These are phyloP conservation scores for Babesia ovata DNA, from an alignment of 169 alveolate species.

Conservation along the genomic window DNA sequence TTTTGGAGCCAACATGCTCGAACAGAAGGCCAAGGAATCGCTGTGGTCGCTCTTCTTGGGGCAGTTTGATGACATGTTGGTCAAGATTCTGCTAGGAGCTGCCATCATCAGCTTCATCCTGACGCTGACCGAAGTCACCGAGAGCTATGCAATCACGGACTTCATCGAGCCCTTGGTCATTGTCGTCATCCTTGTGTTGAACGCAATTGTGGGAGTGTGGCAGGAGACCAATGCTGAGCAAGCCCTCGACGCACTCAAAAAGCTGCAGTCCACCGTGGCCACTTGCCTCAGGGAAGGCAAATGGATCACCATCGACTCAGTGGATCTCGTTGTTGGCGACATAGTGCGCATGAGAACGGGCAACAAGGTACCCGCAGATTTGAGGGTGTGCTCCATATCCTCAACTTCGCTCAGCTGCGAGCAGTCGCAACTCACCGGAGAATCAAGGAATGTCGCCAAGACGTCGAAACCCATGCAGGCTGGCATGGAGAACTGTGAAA, in stretches of 20 bases:
- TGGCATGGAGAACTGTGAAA: conserved; percentile 71
- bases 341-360: conserved; percentile 93
- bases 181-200: conserved; percentile 89
- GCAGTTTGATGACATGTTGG: conserved; percentile 94
- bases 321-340: conserved; percentile 96
- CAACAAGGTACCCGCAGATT: conserved; percentile 98
- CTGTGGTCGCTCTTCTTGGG: conserved; percentile 87
- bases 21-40: conserved; percentile 88
- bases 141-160: conserved; percentile 91
- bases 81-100: conserved; percentile 93
- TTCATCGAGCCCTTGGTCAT: conserved; percentile 97
- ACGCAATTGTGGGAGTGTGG: conserved; percentile 97
- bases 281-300: conserved; percentile 90
- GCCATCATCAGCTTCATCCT: conserved; percentile 93
- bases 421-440: conserved; percentile 97
- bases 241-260: conserved; percentile 95
- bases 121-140: conserved; percentile 88
- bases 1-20: conserved; percentile 88
- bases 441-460: conserved; percentile 89
- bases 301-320: conserved; percentile 91
- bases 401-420: conserved; percentile 93
- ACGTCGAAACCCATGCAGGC: conserved; percentile 73
- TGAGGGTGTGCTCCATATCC: conserved; percentile 88
- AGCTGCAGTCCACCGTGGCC: conserved; percentile 92
- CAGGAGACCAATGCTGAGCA: conserved; percentile 98